These are phyloP conservation scores for Hysterangium stoloniferum DNA, from an alignment of 768 basidiomycete species.

Conservation along the genomic window DNA sequence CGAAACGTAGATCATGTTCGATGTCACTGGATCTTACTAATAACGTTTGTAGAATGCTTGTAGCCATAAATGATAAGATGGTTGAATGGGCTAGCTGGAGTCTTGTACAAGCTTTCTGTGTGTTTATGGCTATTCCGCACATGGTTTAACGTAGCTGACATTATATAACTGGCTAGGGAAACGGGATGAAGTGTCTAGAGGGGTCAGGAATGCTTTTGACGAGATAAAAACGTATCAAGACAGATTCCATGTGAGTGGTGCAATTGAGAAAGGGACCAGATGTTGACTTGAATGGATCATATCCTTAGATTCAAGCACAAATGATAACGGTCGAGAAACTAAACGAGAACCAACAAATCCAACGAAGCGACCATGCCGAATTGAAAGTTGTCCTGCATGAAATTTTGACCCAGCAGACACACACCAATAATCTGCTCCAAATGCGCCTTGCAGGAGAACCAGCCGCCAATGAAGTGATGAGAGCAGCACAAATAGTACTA, in stretches of 20 bases:
- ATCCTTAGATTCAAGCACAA: constrained; percentile 4
- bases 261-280: constrained; percentile 21
- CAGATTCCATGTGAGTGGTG: constrained; percentile 34
- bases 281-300: constrained; percentile 20
- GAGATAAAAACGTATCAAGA: constrained; percentile 35
- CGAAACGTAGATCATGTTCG: constrained; percentile 26
- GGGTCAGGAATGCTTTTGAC: constrained; percentile 35
- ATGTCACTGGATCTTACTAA: background rate
- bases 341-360: constrained; percentile 25
- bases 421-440: constrained; percentile 31
- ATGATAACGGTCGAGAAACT: background rate
- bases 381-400: constrained; percentile 32
- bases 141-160: background rate
- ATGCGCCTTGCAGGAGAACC: constrained; percentile 34
- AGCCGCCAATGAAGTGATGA: constrained; percentile 42
- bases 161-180: constrained; percentile 28
- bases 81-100: constrained; percentile 33
- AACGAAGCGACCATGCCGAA: constrained; percentile 1
- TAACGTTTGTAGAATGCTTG: constrained; percentile 34
- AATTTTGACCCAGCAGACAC: constrained; percentile 30
- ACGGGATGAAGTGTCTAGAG: constrained; percentile 37
- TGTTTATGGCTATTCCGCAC: constrained; percentile 13
- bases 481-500: constrained; percentile 40
- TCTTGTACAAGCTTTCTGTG: constrained; percentile 33
- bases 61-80: constrained; percentile 32